Conservation (phyloP, 257 asterid species). For the Nyctanthes arbortristis region DNA sequence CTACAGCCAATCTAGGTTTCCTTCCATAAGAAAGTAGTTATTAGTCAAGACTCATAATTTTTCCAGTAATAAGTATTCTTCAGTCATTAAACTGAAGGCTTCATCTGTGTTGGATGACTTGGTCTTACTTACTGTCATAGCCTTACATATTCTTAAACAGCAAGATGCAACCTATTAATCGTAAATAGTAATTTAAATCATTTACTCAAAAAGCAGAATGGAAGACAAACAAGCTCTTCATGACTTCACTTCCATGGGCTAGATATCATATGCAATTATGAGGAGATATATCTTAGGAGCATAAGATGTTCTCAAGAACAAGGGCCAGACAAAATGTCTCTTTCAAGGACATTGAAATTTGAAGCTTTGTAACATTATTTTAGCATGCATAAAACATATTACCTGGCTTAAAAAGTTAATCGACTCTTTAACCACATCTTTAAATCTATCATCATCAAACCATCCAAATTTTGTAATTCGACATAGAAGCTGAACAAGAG, state of each 20-base stretch:
- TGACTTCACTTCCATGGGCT: constrained; percentile 4
- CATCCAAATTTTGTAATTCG: constrained; percentile 98
- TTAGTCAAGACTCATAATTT: constrained; percentile 7
- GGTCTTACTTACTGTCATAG: background rate
- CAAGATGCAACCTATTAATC: constrained; percentile 13
- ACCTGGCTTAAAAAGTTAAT: constrained; percentile 91
- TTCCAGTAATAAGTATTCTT: background rate
- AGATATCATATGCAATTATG: constrained; percentile 6
- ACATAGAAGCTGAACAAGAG: constrained; percentile 86
- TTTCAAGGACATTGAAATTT: constrained; percentile 1
- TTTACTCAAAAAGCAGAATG: constrained; percentile 7
- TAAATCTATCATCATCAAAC: constrained; percentile 93
- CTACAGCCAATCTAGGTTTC: constrained; percentile 4
- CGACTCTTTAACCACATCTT: constrained; percentile 89
- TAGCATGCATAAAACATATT: constrained; percentile 17
- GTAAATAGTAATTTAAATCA: background rate
- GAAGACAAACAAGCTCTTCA: constrained; percentile 18
- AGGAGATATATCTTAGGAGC: constrained; percentile 10
- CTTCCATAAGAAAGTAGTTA: background rate
- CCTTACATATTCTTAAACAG: constrained; percentile 1
- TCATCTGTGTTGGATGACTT: background rate
- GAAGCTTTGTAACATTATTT: constrained; percentile 19
- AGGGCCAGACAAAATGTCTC: constrained; percentile 1
- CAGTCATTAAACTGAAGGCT: background rate
- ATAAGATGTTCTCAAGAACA: no score